These are phyloP conservation scores for Fibroporia radiculosa DNA, from an alignment of 768 basidiomycete genomes.

Conservation along the genomic window DNA sequence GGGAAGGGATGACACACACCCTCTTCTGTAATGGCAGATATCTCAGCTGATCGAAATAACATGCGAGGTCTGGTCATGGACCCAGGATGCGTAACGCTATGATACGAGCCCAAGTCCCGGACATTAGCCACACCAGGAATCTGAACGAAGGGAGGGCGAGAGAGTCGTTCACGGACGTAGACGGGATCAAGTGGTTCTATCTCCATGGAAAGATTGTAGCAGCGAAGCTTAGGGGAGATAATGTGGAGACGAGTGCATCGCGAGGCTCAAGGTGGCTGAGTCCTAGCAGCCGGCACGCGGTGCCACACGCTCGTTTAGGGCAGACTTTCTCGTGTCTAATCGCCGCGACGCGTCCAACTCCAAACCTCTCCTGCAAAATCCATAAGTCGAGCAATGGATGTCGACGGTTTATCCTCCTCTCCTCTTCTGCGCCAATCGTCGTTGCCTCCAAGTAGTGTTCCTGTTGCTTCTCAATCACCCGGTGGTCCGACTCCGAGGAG, in stretches of 20 bases:
- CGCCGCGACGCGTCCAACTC: slow-evolving; percentile 18
- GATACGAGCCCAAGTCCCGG: slow-evolving; percentile 62
- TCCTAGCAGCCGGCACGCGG: neutral
- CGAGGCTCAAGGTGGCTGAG: slow-evolving; percentile 1
- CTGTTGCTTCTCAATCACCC: slow-evolving; percentile 29
- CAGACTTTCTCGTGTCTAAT: slow-evolving; percentile 36
- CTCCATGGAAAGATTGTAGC: slow-evolving; percentile 17
- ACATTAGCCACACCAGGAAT: slow-evolving; percentile 72
- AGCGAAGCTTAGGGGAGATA: neutral
- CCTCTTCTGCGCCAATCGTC: slow-evolving; percentile 47
- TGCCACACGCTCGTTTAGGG: slow-evolving; percentile 31
- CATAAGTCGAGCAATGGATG: slow-evolving; percentile 37
- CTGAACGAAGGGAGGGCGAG: slow-evolving; percentile 60
- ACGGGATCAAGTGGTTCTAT: slow-evolving; percentile 60
- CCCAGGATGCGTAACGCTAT: slow-evolving; percentile 37
- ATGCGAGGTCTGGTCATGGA: slow-evolving; percentile 49
- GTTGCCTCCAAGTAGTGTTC: slow-evolving; percentile 44
- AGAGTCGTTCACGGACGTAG: slow-evolving; percentile 57
- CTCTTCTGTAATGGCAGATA: slow-evolving; percentile 62
- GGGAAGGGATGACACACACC: slow-evolving; percentile 34
- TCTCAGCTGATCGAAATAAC: slow-evolving; percentile 63
- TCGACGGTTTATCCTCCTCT: slow-evolving; percentile 46
- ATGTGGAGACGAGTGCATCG: neutral
- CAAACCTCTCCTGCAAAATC: no score
- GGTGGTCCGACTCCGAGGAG: slow-evolving; percentile 22